Evolutionary conservation across 2,329 filamentous ascomycete species (phyloP).

Genomic region (Beauveria rudraprayagi): DNA sequence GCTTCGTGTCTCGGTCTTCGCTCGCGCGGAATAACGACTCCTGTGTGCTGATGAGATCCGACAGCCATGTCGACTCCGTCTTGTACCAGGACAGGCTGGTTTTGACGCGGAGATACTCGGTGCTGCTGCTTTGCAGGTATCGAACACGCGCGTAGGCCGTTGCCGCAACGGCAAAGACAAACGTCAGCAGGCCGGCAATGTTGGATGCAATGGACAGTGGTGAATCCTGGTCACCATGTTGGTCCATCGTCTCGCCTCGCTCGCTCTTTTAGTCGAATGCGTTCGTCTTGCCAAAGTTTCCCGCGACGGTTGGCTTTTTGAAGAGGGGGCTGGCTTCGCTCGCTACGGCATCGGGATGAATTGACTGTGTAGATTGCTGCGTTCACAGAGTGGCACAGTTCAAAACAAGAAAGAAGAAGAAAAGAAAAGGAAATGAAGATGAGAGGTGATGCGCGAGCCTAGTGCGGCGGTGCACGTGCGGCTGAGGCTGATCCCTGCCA

Average conservation of each 20-base stretch:
- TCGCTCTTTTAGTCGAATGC: not conserved
- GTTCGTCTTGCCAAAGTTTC: not conserved
- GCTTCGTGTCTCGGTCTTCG: slow-evolving; percentile 16
- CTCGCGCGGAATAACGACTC: slow-evolving; percentile 8
- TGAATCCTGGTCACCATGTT: slow-evolving; percentile 27
- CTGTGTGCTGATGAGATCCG: slow-evolving; percentile 30
- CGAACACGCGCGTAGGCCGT: slow-evolving; percentile 35
- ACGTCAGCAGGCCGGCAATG: slow-evolving; percentile 38
- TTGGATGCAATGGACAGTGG: slow-evolving; percentile 37
- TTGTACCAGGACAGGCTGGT: slow-evolving; percentile 40
- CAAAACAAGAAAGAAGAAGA: not conserved
- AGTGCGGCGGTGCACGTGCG: not conserved
- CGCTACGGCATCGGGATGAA: not conserved
- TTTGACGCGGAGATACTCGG: slow-evolving; percentile 40
- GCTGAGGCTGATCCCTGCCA: not conserved
- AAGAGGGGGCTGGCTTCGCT: not conserved
- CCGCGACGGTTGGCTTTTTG: not conserved
- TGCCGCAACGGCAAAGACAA: slow-evolving; percentile 37
- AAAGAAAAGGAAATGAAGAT: not conserved
- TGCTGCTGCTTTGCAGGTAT: slow-evolving; percentile 37
- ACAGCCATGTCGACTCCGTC: slow-evolving; percentile 38
- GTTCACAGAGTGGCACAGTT: no score
- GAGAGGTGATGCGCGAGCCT: not conserved
- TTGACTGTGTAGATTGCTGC: no score
- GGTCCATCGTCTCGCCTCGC: slow-evolving; percentile 16